Conservation (phyloP, 176 grass and related monocot species). For the Zea mays region Zm-B73-REFERENCE-NAM-5.0 NC_050097.1:2833501-2834000, state of each 20-base stretch:
- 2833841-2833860: constrained; percentile 22
- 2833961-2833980: too few species aligned
- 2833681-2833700: constrained; percentile 10
- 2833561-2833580: constrained; percentile 48
- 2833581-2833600: constrained; percentile 61
- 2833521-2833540: constrained; percentile 61
- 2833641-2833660: neutral
- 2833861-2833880: neutral
- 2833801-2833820: neutral
- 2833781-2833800: constrained; percentile 13
- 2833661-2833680: neutral
- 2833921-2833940: too few species aligned
- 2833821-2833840: neutral
- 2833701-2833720: neutral
- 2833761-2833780: neutral
- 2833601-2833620: constrained; percentile 51
- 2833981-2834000: too few species aligned
- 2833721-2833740: constrained; percentile 18
- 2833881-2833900: too few species aligned
- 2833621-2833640: constrained; percentile 9
- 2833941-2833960: too few species aligned
- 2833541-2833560: constrained; percentile 52
- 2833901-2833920: too few species aligned
- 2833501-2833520: constrained; percentile 65
- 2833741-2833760: neutral